Evolutionary conservation across 129 eudicot species (phyloP).

Genomic region (Helianthus annuus): DNA sequence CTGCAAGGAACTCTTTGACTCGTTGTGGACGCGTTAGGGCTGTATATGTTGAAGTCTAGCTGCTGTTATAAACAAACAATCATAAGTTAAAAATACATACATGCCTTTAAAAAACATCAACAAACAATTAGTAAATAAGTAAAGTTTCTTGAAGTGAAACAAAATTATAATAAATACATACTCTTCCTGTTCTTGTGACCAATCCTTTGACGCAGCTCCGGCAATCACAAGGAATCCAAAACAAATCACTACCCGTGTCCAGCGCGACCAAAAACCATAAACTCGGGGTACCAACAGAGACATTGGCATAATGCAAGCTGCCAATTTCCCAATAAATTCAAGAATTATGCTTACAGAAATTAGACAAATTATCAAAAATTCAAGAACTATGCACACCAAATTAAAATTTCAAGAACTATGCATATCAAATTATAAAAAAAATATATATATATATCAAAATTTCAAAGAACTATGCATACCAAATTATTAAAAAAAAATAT

Average conservation of each 20-base stretch:
- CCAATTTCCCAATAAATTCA: conserved; percentile 27
- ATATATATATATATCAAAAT: not conserved
- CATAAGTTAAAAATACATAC: not conserved
- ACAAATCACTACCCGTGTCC: conserved; percentile 94
- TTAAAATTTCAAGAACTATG: not conserved
- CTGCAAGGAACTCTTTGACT: conserved; percentile 64
- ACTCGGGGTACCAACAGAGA: conserved; percentile 87
- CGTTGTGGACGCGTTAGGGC: conserved; percentile 66
- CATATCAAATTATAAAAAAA: not conserved
- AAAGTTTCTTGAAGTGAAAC: conserved; percentile 3
- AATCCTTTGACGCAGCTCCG: conserved; percentile 54
- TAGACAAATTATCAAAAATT: not conserved
- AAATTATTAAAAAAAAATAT: not conserved
- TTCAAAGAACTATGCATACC: not conserved
- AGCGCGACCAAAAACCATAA: conserved; percentile 82
- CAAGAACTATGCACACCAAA: not conserved
- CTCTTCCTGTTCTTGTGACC: conserved; percentile 47
- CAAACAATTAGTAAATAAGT: not conserved
- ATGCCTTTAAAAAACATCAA: not conserved
- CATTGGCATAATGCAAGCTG: conserved; percentile 95
- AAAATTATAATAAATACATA: conserved; percentile 30
- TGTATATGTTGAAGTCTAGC: conserved; percentile 73
- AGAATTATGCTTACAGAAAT: conserved; percentile 11
- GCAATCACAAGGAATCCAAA: conserved; percentile 97
- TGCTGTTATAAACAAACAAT: conserved; percentile 34